Evolutionary conservation across 352 stramenopile genomes (phyloP).

Genomic region (Pythium rishiriense): DNA sequence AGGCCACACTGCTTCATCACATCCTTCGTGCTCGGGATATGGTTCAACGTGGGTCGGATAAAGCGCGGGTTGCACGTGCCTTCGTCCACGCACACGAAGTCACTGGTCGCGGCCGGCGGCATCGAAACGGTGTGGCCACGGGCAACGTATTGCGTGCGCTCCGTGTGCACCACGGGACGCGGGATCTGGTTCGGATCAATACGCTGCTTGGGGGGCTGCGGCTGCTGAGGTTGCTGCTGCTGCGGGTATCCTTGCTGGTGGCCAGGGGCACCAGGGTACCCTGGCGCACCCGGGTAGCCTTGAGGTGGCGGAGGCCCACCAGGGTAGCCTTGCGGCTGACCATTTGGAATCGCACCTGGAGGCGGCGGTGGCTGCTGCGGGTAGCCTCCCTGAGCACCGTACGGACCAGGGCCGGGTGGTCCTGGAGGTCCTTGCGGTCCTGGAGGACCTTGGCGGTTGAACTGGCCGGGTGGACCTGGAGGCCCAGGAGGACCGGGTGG

Average conservation of each 20-base stretch:
- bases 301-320: constrained; percentile 1
- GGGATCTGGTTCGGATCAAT: constrained; percentile 90
- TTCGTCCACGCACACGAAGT: constrained; percentile 85
- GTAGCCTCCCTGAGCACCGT: constrained; percentile 11
- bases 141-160: constrained; percentile 75
- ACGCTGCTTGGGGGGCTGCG: constrained; percentile 57
- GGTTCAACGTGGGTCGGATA: constrained; percentile 86
- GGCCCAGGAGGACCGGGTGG: constrained; percentile 12
- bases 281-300: not conserved
- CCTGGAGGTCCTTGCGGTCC: no score
- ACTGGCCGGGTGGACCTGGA: constrained; percentile 12
- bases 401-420: constrained; percentile 13
- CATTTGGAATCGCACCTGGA: constrained; percentile 18
- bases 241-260: constrained; percentile 19
- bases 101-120: constrained; percentile 69
- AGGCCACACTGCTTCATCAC: constrained; percentile 77
- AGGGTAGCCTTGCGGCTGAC: constrained; percentile 9
- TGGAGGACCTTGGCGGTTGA: constrained; percentile 12
- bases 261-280: constrained; percentile 4
- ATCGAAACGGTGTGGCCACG: constrained; percentile 83
- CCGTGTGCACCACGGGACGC: constrained; percentile 63
- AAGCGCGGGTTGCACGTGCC: constrained; percentile 89
- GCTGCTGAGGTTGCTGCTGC: constrained; percentile 31
- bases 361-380: constrained; percentile 15
- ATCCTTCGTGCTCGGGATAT: constrained; percentile 74